Evolutionary conservation across 2,329 filamentous ascomycete species (phyloP), one percentile per base, ranked within the genome.

Genomic region (Calonectria leucothoes): DNA sequence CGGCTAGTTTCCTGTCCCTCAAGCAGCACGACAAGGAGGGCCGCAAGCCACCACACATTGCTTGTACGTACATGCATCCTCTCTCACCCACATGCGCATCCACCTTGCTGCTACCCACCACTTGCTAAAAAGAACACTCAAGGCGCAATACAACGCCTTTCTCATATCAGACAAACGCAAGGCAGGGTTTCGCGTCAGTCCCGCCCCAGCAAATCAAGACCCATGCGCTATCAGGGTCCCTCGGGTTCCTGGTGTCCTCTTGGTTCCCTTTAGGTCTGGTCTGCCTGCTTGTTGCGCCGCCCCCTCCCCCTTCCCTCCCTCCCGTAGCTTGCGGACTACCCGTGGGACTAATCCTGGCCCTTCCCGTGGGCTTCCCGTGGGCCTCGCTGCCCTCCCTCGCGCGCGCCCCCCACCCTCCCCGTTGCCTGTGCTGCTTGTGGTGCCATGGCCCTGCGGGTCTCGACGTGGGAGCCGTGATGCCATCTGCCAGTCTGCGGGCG

Each of bases 381-480:
- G 27, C 66, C 55, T 67, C 61, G 27, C 39, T 35, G 57, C 71
- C 66, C 74, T 79, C 65, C 57, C 70, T 70, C 69, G 37, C 42
- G 64, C 69, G 74, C 66, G 76, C 42, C 77, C 77, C 77, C 77
- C 76, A 74, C 76, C 73, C 75, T 72, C 66, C 55, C 57, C 64
- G 57, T 71, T 70, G 74, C 73, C 70, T 67, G 63, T 70, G 70
- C 66, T 66, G 64, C 74, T 73, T 77, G 75, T 80, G 77, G 78
- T 80, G 78, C 77, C 78, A 80, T 76, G 75, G 71, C 77, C 66
- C 71, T 78, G 78, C 77, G 78, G 78, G 77, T 77, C 78, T 75
- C 69, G 76, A 78, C 77, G 78, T 80, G 78, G 78, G 78, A 80
- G 78, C 77, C 77, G 78, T 79, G 79, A 80, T 80, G 77, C 78